These are phyloP conservation scores for Zygotorulaspora danielsina DNA, from an alignment of 805 yeast genomes.

Conservation along the genomic window DNA sequence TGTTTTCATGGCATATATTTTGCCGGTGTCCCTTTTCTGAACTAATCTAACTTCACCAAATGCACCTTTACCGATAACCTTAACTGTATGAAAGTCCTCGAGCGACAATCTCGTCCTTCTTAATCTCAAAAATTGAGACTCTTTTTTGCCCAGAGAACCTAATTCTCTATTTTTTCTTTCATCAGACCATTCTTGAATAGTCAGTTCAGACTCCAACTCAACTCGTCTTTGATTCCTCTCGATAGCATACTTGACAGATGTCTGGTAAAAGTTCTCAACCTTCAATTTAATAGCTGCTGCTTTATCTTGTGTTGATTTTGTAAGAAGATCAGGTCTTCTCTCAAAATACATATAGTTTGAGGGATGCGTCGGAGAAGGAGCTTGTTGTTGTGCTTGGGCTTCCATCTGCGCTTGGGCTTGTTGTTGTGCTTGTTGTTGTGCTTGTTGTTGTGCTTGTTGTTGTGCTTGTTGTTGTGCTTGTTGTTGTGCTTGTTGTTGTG, in stretches of 20 bases:
- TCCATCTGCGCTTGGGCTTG: conserved; percentile 24
- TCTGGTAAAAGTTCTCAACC: conserved; percentile 78
- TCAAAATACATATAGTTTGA: conserved; percentile 65
- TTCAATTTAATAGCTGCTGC: conserved; percentile 80
- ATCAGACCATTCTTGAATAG: conserved; percentile 68
- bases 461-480: conserved; percentile 21
- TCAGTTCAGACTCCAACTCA: conserved; percentile 70
- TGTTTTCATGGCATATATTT: conserved; percentile 93
- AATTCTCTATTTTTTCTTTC: conserved; percentile 82
- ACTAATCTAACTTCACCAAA: conserved; percentile 96
- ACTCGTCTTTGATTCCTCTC: conserved; percentile 92
- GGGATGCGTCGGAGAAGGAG: conserved; percentile 6
- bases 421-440: conserved; percentile 28
- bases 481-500: conserved; percentile 29
- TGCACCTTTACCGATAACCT: conserved; percentile 93
- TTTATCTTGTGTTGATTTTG: conserved; percentile 72
- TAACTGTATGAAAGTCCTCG: conserved; percentile 83
- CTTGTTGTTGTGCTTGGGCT: conserved; percentile 16
- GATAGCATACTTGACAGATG: conserved; percentile 85
- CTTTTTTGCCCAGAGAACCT: conserved; percentile 79
- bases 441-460: conserved; percentile 25
- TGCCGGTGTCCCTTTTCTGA: conserved; percentile 85
- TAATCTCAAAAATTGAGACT: conserved; percentile 77
- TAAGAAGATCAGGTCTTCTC: conserved; percentile 74
- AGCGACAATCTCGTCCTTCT: conserved; percentile 78